Conservation (phyloP, 352 stramenopile species). For the Globisporangium radiosum region DNA sequence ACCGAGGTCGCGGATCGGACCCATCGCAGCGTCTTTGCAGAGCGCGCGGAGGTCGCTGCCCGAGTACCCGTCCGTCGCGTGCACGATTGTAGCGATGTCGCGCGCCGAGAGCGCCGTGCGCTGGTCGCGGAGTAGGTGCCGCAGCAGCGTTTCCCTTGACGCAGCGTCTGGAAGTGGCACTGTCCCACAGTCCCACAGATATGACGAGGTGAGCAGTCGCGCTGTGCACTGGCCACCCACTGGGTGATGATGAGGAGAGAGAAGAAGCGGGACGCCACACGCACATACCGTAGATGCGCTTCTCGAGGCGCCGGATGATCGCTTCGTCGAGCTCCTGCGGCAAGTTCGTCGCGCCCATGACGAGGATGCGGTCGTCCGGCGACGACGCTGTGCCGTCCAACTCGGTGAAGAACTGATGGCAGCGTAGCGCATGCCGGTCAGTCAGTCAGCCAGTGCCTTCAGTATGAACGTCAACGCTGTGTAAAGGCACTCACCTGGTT, state of each 20-base stretch:
- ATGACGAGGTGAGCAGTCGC: no score
- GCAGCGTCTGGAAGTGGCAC: constrained; percentile 63
- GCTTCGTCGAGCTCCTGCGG: constrained; percentile 84
- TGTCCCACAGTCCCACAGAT: constrained; percentile 9
- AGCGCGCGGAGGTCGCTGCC: constrained; percentile 90
- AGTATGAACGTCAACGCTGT: no score
- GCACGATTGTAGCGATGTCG: constrained; percentile 65
- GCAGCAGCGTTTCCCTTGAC: constrained; percentile 46
- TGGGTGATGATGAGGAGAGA: no score
- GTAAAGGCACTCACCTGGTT: constrained; percentile 53
- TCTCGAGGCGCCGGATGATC: constrained; percentile 79
- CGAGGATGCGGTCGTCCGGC: constrained; percentile 71
- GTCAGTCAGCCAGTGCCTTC: no score
- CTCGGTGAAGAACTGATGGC: constrained; percentile 77
- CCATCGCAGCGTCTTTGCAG: constrained; percentile 91
- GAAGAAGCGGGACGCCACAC: no score
- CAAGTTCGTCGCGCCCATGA: constrained; percentile 86
- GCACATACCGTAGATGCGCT: constrained; percentile 81
- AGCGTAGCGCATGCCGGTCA: no score
- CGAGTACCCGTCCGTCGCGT: constrained; percentile 77
- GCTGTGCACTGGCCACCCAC: no score
- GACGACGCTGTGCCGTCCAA: constrained; percentile 73
- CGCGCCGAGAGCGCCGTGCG: constrained; percentile 40
- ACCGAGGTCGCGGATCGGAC: constrained; percentile 83
- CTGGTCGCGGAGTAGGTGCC: constrained; percentile 51